A percentile compares a stretch with the other conserved stretches of the same genome.
Evolutionary conservation across 768 basidiomycete genomes (phyloP).

Genomic region (Wakefieldia striispora): DNA sequence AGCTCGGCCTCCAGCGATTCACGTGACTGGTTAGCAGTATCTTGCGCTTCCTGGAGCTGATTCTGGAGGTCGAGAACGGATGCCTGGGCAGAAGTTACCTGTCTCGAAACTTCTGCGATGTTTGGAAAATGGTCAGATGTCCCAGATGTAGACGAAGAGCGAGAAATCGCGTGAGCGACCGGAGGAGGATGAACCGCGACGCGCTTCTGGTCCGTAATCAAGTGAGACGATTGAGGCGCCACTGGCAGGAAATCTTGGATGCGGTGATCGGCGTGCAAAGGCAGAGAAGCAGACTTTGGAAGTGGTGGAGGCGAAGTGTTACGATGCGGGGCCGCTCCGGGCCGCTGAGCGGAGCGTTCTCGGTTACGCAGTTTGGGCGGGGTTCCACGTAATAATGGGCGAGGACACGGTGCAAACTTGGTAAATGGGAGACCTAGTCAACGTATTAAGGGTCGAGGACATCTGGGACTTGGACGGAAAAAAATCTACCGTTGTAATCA

Average conservation of each 20-base stretch:
- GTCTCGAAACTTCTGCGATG: constrained; percentile 71
- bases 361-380: constrained; percentile 60
- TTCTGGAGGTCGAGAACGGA: constrained; percentile 65
- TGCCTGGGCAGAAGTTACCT: constrained; percentile 62
- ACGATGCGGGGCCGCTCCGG: constrained; percentile 40
- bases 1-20: constrained; percentile 70
- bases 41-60: constrained; percentile 65
- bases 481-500: constrained; percentile 58
- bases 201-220: constrained; percentile 25
- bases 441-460: constrained; percentile 2
- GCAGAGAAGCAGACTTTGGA: constrained; percentile 78
- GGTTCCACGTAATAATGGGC: constrained; percentile 42
- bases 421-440: constrained; percentile 49
- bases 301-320: constrained; percentile 80
- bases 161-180: constrained; percentile 22
- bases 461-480: neutral
- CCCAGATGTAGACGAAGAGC: constrained; percentile 19
- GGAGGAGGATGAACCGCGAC: constrained; percentile 29
- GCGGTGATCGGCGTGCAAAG: constrained; percentile 59
- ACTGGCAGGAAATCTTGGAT: constrained; percentile 26
- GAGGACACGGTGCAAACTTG: constrained; percentile 45
- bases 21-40: constrained; percentile 56
- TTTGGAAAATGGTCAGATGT: constrained; percentile 62
- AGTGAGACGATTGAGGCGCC: constrained; percentile 22
- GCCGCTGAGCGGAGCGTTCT: constrained; percentile 49